These are phyloP conservation scores for Lachancea kluyveri DNA, from an alignment of 805 yeast species.

Conservation along the genomic window DNA sequence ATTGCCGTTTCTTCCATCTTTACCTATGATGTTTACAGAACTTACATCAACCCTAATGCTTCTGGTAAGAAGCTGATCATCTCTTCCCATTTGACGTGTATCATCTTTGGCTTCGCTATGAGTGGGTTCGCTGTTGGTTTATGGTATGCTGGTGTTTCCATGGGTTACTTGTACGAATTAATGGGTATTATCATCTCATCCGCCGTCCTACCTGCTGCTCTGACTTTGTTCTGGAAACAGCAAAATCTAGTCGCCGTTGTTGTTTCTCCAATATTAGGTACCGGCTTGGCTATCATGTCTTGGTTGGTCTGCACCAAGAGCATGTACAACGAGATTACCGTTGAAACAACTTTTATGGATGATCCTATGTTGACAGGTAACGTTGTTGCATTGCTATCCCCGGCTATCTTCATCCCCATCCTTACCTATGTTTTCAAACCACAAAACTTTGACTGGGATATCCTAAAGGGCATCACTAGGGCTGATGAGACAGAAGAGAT, in stretches of 20 bases:
- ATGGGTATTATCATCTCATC: constrained; percentile 89
- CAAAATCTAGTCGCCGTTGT: constrained; percentile 68
- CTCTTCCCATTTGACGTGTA: constrained; percentile 62
- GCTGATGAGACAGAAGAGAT: constrained; percentile 71
- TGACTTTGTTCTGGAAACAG: constrained; percentile 56
- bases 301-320: constrained; percentile 52
- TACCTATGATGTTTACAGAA: constrained; percentile 81
- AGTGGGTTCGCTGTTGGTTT: constrained; percentile 80
- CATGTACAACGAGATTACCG: constrained; percentile 38
- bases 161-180: constrained; percentile 82
- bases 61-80: constrained; percentile 63
- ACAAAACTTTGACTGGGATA: constrained; percentile 69
- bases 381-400: constrained; percentile 73
- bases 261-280: constrained; percentile 72
- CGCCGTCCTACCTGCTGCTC: constrained; percentile 72
- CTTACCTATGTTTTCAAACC: constrained; percentile 59
- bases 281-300: constrained; percentile 63
- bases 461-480: constrained; percentile 52
- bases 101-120: constrained; percentile 57
- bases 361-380: constrained; percentile 88
- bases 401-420: constrained; percentile 58
- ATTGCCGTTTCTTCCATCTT: constrained; percentile 81
- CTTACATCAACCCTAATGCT: constrained; percentile 74
- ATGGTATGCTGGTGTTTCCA: constrained; percentile 71
- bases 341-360: constrained; percentile 65